phyloP scores from a whole-genome alignment of 352 stramenopile genomes.

The Globisporangium perplexum region DNA sequence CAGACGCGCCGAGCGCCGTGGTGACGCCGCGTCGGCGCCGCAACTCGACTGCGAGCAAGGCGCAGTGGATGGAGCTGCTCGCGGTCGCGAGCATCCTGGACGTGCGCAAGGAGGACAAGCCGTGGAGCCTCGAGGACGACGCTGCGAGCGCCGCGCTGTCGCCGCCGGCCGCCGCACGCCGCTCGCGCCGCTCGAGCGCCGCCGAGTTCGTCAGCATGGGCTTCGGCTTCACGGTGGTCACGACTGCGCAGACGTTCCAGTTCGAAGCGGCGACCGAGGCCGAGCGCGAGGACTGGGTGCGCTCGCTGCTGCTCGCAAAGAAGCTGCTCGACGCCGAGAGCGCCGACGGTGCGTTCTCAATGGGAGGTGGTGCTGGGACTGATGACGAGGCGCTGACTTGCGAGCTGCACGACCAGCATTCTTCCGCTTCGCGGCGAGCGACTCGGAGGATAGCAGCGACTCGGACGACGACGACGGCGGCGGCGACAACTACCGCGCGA shows the following conservation, averaged over 20 bases:
- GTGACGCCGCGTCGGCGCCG: slow-evolving; percentile 37
- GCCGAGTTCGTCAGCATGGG: slow-evolving; percentile 16
- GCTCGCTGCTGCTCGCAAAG: slow-evolving; percentile 30
- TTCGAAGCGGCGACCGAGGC: slow-evolving; percentile 26
- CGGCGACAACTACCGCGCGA: slow-evolving; percentile 10
- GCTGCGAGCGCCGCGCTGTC: slow-evolving; percentile 4
- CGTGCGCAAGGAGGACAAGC: slow-evolving; percentile 26
- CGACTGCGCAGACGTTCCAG: slow-evolving; percentile 27
- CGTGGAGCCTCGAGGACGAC: slow-evolving; percentile 14
- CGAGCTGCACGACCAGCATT: slow-evolving; percentile 19
- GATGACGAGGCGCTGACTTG: neutral
- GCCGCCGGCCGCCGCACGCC: slow-evolving; percentile 9
- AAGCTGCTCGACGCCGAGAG: slow-evolving; percentile 22
- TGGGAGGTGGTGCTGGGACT: neutral
- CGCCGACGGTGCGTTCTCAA: slow-evolving; percentile 11
- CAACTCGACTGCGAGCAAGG: slow-evolving; percentile 30
- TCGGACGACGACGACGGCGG: slow-evolving; percentile 33
- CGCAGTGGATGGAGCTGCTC: slow-evolving; percentile 43
- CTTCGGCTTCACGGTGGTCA: slow-evolving; percentile 32
- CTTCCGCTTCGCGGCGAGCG: slow-evolving; percentile 45
- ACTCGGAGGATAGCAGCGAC: slow-evolving; percentile 25
- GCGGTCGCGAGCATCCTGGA: slow-evolving; percentile 23
- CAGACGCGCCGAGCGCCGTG: slow-evolving; percentile 16
- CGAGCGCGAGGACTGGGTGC: slow-evolving; percentile 43
- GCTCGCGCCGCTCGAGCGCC: slow-evolving; percentile 14